phyloP scores from a whole-genome alignment of 2,329 filamentous ascomycete species.

The Xylaria sp. region DNA sequence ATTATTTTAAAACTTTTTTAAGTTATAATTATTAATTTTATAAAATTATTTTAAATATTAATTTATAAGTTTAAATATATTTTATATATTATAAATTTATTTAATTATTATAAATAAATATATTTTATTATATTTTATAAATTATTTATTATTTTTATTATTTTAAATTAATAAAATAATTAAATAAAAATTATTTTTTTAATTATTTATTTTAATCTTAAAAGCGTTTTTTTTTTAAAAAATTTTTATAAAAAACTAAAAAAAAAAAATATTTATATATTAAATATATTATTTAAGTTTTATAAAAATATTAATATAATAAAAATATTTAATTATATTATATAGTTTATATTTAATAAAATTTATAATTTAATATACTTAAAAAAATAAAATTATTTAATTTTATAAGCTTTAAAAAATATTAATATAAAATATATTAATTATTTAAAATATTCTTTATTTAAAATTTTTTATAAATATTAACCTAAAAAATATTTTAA shows the following conservation, averaged over 20 bases:
- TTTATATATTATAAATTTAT: not conserved
- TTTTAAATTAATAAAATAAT: not conserved
- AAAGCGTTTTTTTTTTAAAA: not conserved
- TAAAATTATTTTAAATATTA: not conserved
- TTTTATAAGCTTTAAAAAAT: not conserved
- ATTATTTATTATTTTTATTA: not conserved
- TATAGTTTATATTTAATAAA: not conserved
- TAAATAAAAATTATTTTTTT: not conserved
- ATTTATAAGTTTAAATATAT: not conserved
- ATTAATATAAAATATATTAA: not conserved
- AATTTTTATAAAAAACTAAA: not conserved
- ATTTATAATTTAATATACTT: not conserved
- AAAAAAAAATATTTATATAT: not conserved
- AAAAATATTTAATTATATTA: constrained; percentile 6
- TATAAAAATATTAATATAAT: not conserved
- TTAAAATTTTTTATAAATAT: no score
- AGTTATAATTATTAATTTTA: not conserved
- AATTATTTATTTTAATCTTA: not conserved
- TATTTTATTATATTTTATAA: not conserved
- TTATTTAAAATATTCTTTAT: no score
- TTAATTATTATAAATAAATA: not conserved
- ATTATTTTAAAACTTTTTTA: not conserved
- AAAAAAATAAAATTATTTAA: not conserved
- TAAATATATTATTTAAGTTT: not conserved
- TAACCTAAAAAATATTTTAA: no score